Evolutionary conservation across 192 early-diverging fungal species (phyloP), one percentile per base, ranked within the genome.

Genomic region (Kappamyces sp.): DNA sequence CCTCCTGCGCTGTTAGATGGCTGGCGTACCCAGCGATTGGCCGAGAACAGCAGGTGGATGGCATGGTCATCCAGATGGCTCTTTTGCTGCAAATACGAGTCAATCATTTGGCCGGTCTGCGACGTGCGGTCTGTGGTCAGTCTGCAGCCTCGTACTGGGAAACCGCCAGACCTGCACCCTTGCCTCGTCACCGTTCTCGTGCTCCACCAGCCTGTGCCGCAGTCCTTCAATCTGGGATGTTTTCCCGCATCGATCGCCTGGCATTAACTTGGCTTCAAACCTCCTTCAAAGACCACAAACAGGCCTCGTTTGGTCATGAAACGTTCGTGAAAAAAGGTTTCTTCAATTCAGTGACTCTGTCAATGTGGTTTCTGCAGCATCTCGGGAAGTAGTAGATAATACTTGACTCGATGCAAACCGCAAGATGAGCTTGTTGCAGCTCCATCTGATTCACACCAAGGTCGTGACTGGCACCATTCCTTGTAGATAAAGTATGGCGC

Each of bases 11-110:
- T 32, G 50, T 62, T 86, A 90, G 86, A 87, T 86, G 12, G 84
- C 83, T 67, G 94, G 23, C 23, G 23, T 23, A 23, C 94, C 89
- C 91, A 96, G 40, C 97, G 80, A 74, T 99, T 99, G 2, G 91
- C 92, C 9, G 93, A 93, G 69, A 99, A 99, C 37, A 99, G 72
- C 10, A 97, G 64, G 66, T 99, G 97, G 35, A 93, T 78, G 8
- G 90, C 86, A 49, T 83, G 80, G 65, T 93, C 90, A 68, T 87
- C 86, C 23, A 94, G 69, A 35, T 88, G 77, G 35, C 69, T 63
- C 13, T 74, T 65, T 39, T 85, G 78, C 47, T 82, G 79, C 58
- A 99, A 75, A 62, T 99, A 94, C 1, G 68, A 73, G 63, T 96
- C 74, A 47, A 99, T 94, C 74, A 96, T 86, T 40, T 84, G 68